Evolutionary conservation across 805 yeast species (phyloP), one percentile per base, ranked within the genome.

Genomic region (Metschnikowia reukaufii): DNA sequence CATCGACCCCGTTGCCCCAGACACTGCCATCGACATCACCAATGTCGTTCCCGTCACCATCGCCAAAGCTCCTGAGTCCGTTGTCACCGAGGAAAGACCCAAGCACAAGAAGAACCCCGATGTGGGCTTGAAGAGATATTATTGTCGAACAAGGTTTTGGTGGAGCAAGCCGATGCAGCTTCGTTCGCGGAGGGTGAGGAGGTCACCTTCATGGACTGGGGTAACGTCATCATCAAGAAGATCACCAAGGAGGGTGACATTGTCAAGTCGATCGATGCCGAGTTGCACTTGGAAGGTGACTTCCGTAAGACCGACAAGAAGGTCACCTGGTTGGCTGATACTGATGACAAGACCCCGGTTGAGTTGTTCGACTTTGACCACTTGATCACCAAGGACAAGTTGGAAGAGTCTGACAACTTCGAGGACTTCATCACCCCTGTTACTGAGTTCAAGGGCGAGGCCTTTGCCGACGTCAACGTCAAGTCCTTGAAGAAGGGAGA

Each of bases 201-300:
- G 74, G 76, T 91, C 53, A 92, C 98, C n/a, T 79, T 92, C 61
- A 92, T 92, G 98, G 97, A 92, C 72, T 92, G 98, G 98, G 98
- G 97, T 78, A 92, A 92, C 66, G 86, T 83, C 48, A 86, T 92
- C 56, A 73, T 91, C 55, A 79, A 85, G 55, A 81, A 81, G 65
- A 78, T 91, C 62, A 71, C 70, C 64, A 83, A 79, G 65, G 83
- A 81, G 53, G 86, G 79, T 49, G 78, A 68, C 39, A 54, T 73
- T 32, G 86, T 86, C 46, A 75, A 74, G 39, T 73, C 84, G 3
- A 73, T 92, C 51, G 85, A 81, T 44, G 96, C 89, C 47, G 84
- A 82, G 58, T 76, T 92, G 60, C 86, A 92, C 68, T 78, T 92
- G 63, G 97, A 88, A 56, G 98, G 98, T 72, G 98, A 92, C 67